Evolutionary conservation across 345 rosid species (phyloP), one percentile per base, ranked within the genome.

Genomic region (Syzygium grande): DNA sequence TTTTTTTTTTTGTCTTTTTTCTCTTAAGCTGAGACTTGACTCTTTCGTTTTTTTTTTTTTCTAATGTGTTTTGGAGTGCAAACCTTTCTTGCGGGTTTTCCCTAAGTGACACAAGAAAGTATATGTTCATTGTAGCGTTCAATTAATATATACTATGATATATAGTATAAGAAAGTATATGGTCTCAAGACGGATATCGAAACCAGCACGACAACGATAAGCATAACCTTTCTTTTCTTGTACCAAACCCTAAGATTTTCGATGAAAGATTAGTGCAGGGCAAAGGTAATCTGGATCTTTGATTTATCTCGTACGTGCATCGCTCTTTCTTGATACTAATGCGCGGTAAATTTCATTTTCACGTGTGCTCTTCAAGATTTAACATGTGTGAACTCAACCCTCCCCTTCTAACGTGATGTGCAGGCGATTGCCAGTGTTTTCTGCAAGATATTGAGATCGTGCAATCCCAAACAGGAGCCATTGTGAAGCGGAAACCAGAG

Each of bases 381-480:
- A 65, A 65, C 43, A 16, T 65, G 78, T 9, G 78, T 65, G 30
- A 9, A 52, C 16, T 7, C 30, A 43, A 43, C 43, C 23, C 78
- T 65, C 23, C 43, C 4, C 41, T 65, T 30, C 41, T 19, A 65
- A 65, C 78, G 78, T 65, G 78, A 65, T 15, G 38, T 30, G 79
- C 89, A 90, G 92, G 91, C 0, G 49, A 58, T 52, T 79, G 90
- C 53, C 86, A 86, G 25, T 89, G 91, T 43, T 43, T 84, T 49
- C 46, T 1, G 6, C 46, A 34, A 4, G 38, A 68, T 2, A 46
- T 90, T 11, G 88, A 29, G 59, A 51, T 90, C 25, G 73, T 34
- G 79, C 90, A 91, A 68, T 79, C 78, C 29, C 2, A 14, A 78
- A 89, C 89, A 2, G 87, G 85, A 68, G 25, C 7, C 5, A 3